Evolutionary conservation across 768 basidiomycete species (phyloP), one percentile per base, ranked within the genome.

Genomic region (Suillus fuscotomentosus): DNA sequence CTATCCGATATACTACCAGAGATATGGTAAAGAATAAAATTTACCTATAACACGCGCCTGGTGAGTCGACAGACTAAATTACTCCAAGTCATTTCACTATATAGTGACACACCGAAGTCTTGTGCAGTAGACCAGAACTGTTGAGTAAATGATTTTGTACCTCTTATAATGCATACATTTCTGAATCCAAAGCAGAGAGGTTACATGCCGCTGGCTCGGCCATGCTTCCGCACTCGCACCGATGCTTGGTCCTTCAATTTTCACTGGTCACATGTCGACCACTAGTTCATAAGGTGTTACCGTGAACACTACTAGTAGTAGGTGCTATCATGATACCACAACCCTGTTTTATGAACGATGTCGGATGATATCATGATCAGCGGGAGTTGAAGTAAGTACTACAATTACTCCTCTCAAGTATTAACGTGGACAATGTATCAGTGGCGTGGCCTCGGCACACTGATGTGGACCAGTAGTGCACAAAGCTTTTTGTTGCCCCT

Each of bases 1-100:
- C 80, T 81, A 79, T 77, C 80, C 80, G 80, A 81, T 81, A 81
- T 81, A 80, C 79, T 81, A 81, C 79, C 79, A 79, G 73, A 80
- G 78, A 79, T 9, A 0, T 60, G 43, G 17, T 22, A 47, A 39
- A 9, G 57, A 56, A 8, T 55, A 4, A 1, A 20, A 20, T 41
- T 6, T 41, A 41, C 31, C 31, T 6, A 31, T 31, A 31, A 31
- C 5, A 31, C 31, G 5, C 31, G 31, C 31, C 31, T 31, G 31
- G 31, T 31, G 31, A 31, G 31, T 31, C 31, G 31, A 31, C 31
- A 31, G 31, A 31, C 31, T 31, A 31, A 31, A 31, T 31, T 31
- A 1, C 31, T 31, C 31, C n/a, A n/a, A 31, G 5, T 31, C 6
- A 31, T 31, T 31, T 31, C 31, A 31, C 31, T 31, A 31, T 5